Percentiles rank a stretch among this genome's conserved stretches.
These are phyloP conservation scores for Ustilago vetiveriae DNA, from an alignment of 1,284 basidiomycete genomes.

Conservation along the genomic window DNA sequence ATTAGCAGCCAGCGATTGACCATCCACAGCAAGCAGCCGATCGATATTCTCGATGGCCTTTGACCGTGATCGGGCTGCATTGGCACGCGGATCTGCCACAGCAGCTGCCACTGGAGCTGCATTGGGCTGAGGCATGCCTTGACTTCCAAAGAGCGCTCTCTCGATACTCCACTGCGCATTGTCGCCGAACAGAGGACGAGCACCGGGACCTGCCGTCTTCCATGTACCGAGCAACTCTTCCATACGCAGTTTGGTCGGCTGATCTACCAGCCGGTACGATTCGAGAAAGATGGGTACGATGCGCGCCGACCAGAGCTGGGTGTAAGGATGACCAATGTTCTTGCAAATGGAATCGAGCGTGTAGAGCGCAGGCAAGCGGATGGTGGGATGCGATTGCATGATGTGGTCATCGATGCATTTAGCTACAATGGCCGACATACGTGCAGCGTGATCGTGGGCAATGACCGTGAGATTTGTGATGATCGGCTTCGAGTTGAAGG, in stretches of 20 bases:
- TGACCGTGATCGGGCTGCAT: conserved; percentile 30
- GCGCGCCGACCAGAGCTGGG: conserved; percentile 56
- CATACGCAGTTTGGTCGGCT: conserved; percentile 60
- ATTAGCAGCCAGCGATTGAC: conserved; percentile 45
- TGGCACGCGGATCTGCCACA: conserved; percentile 25
- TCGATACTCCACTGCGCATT: conserved; percentile 62
- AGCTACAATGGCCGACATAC: conserved; percentile 81
- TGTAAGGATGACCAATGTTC: conserved; percentile 65
- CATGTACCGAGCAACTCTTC: conserved; percentile 65
- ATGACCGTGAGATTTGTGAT: conserved; percentile 95
- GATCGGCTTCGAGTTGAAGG: conserved; percentile 93
- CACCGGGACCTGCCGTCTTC: conserved; percentile 56
- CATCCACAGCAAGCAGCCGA: conserved; percentile 49
- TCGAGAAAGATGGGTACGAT: conserved; percentile 63
- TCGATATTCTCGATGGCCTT: conserved; percentile 60
- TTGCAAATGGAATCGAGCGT: conserved; percentile 86
- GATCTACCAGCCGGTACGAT: conserved; percentile 64
- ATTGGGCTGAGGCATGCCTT: conserved; percentile 43
- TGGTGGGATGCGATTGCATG: conserved; percentile 74
- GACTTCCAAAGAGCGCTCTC: conserved; percentile 56
- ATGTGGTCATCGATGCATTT: conserved; percentile 90
- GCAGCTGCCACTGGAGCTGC: conserved; percentile 7
- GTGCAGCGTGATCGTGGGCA: conserved; percentile 83
- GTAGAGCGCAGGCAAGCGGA: conserved; percentile 93
- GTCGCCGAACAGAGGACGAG: conserved; percentile 57